A percentile compares a stretch with the other conserved stretches of the same genome.
These are phyloP conservation scores for Pezicula neosporulosa DNA, from an alignment of 2,329 filamentous ascomycete species.

Conservation along the genomic window DNA sequence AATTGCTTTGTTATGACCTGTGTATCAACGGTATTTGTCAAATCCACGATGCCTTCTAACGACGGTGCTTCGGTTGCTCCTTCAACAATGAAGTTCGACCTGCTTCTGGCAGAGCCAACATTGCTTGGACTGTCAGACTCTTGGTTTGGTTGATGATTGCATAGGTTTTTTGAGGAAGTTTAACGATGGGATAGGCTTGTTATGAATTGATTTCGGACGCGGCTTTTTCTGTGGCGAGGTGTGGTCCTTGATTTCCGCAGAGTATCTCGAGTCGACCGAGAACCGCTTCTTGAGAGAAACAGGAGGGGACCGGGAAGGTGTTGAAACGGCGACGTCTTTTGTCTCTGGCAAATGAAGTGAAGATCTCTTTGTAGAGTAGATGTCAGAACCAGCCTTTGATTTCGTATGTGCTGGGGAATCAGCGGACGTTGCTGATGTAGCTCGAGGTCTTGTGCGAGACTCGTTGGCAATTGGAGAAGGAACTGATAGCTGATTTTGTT, in stretches of 20 bases:
- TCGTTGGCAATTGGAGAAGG: conserved; percentile 2
- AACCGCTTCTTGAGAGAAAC: not conserved
- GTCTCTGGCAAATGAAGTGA: not conserved
- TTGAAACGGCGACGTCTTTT: no score
- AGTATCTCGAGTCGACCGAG: not conserved
- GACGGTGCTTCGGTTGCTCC: conserved; percentile 11
- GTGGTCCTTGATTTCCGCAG: not conserved
- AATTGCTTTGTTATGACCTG: conserved; percentile 20
- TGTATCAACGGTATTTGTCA: conserved; percentile 24
- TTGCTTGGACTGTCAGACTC: not conserved
- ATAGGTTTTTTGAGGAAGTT: no score
- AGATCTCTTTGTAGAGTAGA: conserved; percentile 2
- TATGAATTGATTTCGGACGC: not conserved
- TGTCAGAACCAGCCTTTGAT: conserved; percentile 9
- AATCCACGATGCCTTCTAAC: conserved; percentile 22
- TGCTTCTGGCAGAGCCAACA: not conserved
- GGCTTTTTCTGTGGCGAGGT: no score
- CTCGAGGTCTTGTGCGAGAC: conserved; percentile 3
- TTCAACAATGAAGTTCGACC: conserved; percentile 9
- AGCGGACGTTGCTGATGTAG: conserved; percentile 2
- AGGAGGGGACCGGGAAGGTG: not conserved
- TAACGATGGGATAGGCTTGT: not conserved
- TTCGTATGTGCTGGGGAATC: not conserved
- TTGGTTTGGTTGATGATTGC: no score
- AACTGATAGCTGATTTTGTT: no score